phyloP scores from a whole-genome alignment of 164 flowering plant species.

The Magnolia kwangsiensis region DNA sequence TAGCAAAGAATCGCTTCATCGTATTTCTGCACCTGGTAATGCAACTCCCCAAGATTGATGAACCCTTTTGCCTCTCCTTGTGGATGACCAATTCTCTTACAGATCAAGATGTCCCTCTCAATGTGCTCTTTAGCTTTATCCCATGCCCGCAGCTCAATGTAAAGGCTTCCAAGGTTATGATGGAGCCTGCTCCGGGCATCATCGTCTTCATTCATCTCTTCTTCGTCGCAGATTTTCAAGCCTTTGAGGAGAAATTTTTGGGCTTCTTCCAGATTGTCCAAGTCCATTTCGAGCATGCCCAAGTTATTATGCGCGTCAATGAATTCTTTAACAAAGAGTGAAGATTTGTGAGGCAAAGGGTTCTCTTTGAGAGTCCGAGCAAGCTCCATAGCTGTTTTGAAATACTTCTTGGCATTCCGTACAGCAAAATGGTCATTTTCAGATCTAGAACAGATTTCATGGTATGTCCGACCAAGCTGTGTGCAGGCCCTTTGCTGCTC shows the following conservation, averaged over 20 bases:
- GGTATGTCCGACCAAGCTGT: conserved; percentile 94
- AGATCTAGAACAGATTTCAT: conserved; percentile 65
- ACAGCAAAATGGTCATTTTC: conserved; percentile 61
- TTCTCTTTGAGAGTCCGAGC: conserved; percentile 62
- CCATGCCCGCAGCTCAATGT: conserved; percentile 74
- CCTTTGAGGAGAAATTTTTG: conserved; percentile 56
- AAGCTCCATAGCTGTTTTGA: conserved; percentile 70
- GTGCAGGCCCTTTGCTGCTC: conserved; percentile 97
- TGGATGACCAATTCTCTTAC: conserved; percentile 61
- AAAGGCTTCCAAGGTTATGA: conserved; percentile 85
- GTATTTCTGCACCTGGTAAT: conserved; percentile 63
- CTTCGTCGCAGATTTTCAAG: conserved; percentile 78
- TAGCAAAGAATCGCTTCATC: conserved; percentile 71
- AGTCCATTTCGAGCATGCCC: conserved; percentile 93
- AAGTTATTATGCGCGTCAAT: conserved; percentile 90
- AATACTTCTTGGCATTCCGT: conserved; percentile 81
- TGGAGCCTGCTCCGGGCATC: conserved; percentile 86
- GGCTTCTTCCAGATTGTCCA: conserved; percentile 82
- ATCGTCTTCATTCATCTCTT: conserved; percentile 71
- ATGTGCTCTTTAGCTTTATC: conserved; percentile 68
- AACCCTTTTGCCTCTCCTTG: conserved; percentile 98
- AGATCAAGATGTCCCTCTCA: conserved; percentile 72
- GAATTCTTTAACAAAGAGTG: conserved; percentile 67
- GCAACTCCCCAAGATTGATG: conserved; percentile 87
- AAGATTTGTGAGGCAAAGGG: conserved; percentile 29